phyloP scores from a whole-genome alignment of 495 filamentous ascomycete species.

The Xylona heveae region DNA sequence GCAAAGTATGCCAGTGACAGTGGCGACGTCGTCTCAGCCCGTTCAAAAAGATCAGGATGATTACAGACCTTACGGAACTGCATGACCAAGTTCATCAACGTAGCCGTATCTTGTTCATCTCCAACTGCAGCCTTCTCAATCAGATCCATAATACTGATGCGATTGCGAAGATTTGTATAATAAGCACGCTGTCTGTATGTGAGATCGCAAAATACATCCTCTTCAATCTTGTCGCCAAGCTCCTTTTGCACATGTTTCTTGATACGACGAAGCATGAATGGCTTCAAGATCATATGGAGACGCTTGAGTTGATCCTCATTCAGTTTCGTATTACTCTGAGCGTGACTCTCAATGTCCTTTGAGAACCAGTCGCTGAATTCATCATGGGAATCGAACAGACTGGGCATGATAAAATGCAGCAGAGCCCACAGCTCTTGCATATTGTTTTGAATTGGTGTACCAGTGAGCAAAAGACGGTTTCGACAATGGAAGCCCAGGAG shows the following conservation, averaged over 20 bases:
- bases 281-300: conserved; percentile 96
- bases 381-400: conserved; percentile 92
- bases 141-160: conserved; percentile 95
- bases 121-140: conserved; percentile 93
- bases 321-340: conserved; percentile 93
- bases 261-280: conserved; percentile 97
- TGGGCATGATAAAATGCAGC: conserved; percentile 98
- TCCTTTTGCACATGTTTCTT: conserved; percentile 99
- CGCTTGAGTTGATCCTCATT: conserved; percentile 94
- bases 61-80: conserved; percentile 99
- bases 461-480: conserved; percentile 83
- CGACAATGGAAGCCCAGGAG: conserved; percentile 86
- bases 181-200: conserved; percentile 95
- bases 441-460: conserved; percentile 98
- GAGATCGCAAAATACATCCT: conserved; percentile 88
- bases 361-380: conserved; percentile 99
- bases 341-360: conserved; percentile 96
- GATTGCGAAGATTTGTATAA: conserved; percentile 76
- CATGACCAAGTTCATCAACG: conserved; percentile 98
- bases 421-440: conserved; percentile 99
- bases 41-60: conserved; percentile 90
- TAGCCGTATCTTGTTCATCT: conserved; percentile 85
- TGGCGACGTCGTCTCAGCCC: conserved; percentile 76
- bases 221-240: conserved; percentile 93
- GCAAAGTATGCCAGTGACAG: conserved; percentile 68